Percentiles rank a stretch among this genome's conserved stretches.
Evolutionary conservation across 208 protist genomes (phyloP).

Genomic region (Acanthamoeba royreba): DNA sequence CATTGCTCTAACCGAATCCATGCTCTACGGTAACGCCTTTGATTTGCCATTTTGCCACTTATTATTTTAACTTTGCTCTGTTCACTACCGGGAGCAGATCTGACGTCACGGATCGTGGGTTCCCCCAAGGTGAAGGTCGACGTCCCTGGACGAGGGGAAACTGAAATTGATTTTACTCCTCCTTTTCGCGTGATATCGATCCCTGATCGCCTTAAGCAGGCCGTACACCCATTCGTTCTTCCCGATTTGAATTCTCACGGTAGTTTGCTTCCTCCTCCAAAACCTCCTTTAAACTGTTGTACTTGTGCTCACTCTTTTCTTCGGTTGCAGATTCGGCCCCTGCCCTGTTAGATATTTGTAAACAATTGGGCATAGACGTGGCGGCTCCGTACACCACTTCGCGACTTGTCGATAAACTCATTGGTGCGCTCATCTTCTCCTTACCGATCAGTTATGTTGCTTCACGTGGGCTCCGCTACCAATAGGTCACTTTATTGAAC

Average conservation of each 20-base stretch:
- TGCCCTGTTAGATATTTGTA: conserved; percentile 69
- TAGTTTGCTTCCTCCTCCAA: not conserved
- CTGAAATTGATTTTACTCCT: conserved; percentile 97
- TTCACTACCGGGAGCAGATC: not conserved
- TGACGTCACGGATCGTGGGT: conserved; percentile 91
- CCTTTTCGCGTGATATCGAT: conserved; percentile 97
- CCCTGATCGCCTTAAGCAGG: conserved; percentile 92
- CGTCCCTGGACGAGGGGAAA: conserved; percentile 60
- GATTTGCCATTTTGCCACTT: not conserved
- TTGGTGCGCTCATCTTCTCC: conserved; percentile 28
- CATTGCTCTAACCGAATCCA: conserved; percentile 90
- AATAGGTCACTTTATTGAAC: conserved; percentile 90
- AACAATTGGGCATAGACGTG: conserved; percentile 83
- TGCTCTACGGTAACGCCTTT: conserved; percentile 77
- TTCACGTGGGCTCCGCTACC: conserved; percentile 78
- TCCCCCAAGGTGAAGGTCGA: conserved; percentile 91
- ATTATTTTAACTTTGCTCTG: not conserved
- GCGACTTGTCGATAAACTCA: conserved; percentile 76
- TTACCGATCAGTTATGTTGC: not conserved
- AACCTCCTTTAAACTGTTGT: conserved; percentile 66
- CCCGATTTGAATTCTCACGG: conserved; percentile 35
- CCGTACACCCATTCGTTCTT: conserved; percentile 30
- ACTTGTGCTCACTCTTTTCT: conserved; percentile 77
- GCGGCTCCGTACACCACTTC: conserved; percentile 86
- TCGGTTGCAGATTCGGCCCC: conserved; percentile 82